These are phyloP conservation scores for Russula dissimulans DNA, from an alignment of 768 basidiomycete genomes.

Conservation along the genomic window DNA sequence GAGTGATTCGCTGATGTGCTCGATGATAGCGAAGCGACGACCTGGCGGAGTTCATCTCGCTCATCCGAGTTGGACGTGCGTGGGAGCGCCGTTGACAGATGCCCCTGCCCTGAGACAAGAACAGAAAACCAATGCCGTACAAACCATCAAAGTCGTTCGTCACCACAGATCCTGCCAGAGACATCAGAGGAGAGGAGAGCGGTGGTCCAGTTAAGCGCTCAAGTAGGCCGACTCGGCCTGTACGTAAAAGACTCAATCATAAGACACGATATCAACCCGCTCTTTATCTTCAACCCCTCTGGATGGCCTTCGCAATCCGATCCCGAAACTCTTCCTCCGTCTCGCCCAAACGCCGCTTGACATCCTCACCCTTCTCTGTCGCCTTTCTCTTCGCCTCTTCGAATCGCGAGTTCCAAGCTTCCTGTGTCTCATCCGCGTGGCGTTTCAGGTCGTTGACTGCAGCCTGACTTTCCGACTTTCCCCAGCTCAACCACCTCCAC, in stretches of 20 bases:
- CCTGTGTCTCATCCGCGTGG: slow-evolving; percentile 12
- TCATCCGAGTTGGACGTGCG: background rate
- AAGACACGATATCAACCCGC: background rate
- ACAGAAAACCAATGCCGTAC: background rate
- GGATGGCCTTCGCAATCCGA: slow-evolving; percentile 13
- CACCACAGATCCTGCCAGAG: background rate
- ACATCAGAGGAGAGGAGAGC: background rate
- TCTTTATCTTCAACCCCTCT: background rate
- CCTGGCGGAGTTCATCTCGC: background rate
- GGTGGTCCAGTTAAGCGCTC: background rate
- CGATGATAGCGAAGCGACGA: background rate
- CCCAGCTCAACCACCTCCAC: slow-evolving; percentile 12
- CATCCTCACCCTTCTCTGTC: slow-evolving; percentile 12
- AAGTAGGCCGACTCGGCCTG: background rate
- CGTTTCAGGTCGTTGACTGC: slow-evolving; percentile 11
- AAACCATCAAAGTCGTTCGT: background rate
- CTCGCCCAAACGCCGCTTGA: slow-evolving; percentile 10
- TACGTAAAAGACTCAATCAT: background rate
- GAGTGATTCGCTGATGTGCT: background rate
- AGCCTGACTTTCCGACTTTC: slow-evolving; percentile 4
- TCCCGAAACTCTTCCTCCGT: slow-evolving; percentile 15
- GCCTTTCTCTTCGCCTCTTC: slow-evolving; percentile 15
- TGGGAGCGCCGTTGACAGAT: background rate
- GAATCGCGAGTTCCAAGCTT: slow-evolving; percentile 8
- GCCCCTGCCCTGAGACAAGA: background rate